Evolutionary conservation across 169 alveolate genomes (phyloP).

Genomic region (Plasmodium cynomolgi): DNA sequence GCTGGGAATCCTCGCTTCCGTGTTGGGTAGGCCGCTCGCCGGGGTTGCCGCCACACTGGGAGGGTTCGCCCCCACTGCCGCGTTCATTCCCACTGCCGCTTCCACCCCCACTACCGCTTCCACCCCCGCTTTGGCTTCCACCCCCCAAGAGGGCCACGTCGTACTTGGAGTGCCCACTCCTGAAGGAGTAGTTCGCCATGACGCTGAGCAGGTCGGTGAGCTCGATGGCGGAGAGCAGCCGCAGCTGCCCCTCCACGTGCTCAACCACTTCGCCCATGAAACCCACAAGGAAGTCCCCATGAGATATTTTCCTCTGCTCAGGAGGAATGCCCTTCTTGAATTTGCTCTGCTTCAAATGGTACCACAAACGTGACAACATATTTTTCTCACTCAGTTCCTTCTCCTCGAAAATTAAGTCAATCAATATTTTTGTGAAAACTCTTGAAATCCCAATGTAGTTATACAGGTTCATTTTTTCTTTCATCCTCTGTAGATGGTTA

Average conservation of each 20-base stretch:
- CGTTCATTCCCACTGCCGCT: too few relatives aligned
- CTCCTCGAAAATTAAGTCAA: constrained; percentile 37
- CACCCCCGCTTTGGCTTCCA: background rate
- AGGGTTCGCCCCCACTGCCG: background rate
- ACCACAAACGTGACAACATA: constrained; percentile 14
- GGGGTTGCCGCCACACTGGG: background rate
- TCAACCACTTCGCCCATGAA: constrained; percentile 45
- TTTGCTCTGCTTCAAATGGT: constrained; percentile 32
- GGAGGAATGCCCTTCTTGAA: constrained; percentile 35
- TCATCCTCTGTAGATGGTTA: constrained; percentile 27
- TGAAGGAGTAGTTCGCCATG: constrained; percentile 55
- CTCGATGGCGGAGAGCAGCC: constrained; percentile 60
- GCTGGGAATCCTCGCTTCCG: background rate
- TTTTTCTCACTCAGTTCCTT: background rate
- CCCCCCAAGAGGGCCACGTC: background rate
- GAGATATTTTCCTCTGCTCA: constrained; percentile 39
- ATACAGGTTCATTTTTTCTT: constrained; percentile 45
- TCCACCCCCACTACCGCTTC: background rate
- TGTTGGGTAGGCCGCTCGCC: background rate
- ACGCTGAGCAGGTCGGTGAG: constrained; percentile 68
- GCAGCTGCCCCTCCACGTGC: constrained; percentile 21
- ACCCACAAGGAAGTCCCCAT: constrained; percentile 19
- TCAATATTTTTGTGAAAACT: constrained; percentile 57
- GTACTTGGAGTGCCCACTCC: constrained; percentile 26
- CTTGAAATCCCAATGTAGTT: constrained; percentile 67